Evolutionary conservation across 129 eudicot genomes (phyloP), one percentile per base, ranked within the genome.

Genomic region (Sambucus nigra): DNA sequence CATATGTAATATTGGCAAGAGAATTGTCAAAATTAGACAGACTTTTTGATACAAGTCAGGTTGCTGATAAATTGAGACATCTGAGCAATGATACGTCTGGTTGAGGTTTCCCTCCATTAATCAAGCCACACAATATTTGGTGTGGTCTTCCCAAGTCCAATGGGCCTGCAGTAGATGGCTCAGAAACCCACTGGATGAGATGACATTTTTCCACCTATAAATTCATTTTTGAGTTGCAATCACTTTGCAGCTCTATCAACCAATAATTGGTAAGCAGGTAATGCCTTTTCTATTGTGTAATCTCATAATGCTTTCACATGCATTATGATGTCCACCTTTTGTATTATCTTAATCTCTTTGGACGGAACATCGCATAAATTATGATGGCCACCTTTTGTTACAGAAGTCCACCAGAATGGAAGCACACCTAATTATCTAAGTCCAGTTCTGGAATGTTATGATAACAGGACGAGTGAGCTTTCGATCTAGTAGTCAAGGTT

Each of bases 11-110:
- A 17, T 62, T 88, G 72, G 69, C 77, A 29, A 70, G 71, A 68
- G 92, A 80, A 59, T n/a, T 88, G 60, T 60, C 72, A 7, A 74
- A 69, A 68, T 63, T 32, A 26, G 69, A 80, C 57, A 64, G 35
- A 67, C 65, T 65, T 50, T 66, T 58, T 49, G 72, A 69, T 67
- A 28, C 47, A 15, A 29, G 52, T 42, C 64, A 63, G 69, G 72
- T 56, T 71, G 70, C 56, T 44, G 82, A 71, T 47, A 55, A 58
- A 33, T 65, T 73, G 54, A 63, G 46, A 60, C 42, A 35, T 54
- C 29, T 56, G 32, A 23, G n/a, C 57, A 63, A 45, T 21, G 42
- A 59, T 50, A 38, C 60, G 47, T 48, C 69, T 5, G 54, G 60
- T 41, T 76, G 57, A 73, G 17, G 58, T 57, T 45, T 50, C 53